Evolutionary conservation across 2,329 filamentous ascomycete genomes (phyloP).

Genomic region (Cyclaneusma minus): DNA sequence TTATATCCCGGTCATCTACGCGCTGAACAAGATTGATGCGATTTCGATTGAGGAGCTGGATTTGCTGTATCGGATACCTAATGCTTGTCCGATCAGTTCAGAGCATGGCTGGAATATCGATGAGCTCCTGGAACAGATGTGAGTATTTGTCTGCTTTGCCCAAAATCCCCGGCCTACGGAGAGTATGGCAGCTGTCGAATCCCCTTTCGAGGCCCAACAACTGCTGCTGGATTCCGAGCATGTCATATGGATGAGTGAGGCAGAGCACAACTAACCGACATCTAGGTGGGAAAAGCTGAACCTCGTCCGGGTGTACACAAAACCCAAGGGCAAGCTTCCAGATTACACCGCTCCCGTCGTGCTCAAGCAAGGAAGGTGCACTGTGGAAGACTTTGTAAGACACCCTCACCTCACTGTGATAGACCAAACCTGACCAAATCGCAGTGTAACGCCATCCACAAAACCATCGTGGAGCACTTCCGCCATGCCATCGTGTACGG

Average conservation of each 20-base stretch:
- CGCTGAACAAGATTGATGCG: slow-evolving; percentile 96
- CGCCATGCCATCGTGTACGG: slow-evolving; percentile 92
- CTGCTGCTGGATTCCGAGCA: slow-evolving; percentile 4
- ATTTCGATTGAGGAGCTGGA: slow-evolving; percentile 97
- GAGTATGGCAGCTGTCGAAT: slow-evolving; percentile 6
- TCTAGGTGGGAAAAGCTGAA: slow-evolving; percentile 80
- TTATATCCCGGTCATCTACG: slow-evolving; percentile 98
- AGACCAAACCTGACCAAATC: slow-evolving; percentile 7
- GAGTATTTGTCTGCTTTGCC: slow-evolving; percentile 14
- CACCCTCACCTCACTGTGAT: slow-evolving; percentile 3
- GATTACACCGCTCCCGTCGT: slow-evolving; percentile 91
- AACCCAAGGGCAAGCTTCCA: slow-evolving; percentile 87
- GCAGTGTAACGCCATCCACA: slow-evolving; percentile 93
- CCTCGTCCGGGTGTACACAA: slow-evolving; percentile 87
- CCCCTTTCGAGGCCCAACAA: slow-evolving; percentile 5
- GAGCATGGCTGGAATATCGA: slow-evolving; percentile 98
- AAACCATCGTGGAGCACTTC: slow-evolving; percentile 90
- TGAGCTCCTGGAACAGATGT: slow-evolving; percentile 90
- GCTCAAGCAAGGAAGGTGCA: slow-evolving; percentile 65
- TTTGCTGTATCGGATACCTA: slow-evolving; percentile 88
- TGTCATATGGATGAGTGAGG: too few species aligned
- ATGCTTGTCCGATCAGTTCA: slow-evolving; percentile 91
- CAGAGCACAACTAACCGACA: slow-evolving; percentile 7
- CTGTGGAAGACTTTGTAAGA: slow-evolving; percentile 93
- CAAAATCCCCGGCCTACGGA: too few species aligned